Base-by-base conservation (phyloP, 176 grass and related monocot genomes). In the Bromus sterilis region DNA sequence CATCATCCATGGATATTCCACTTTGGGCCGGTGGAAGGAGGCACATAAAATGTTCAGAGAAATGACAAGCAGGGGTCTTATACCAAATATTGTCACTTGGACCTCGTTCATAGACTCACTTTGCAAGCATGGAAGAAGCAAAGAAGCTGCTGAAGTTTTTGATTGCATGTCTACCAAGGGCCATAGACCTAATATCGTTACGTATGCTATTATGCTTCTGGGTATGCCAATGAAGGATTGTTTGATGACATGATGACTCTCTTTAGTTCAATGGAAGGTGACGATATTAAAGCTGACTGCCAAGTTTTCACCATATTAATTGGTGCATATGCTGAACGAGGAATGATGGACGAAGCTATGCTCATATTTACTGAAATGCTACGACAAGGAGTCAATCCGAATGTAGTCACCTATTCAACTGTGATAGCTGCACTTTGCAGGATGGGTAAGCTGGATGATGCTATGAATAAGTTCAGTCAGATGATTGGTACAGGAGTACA, bases 371-470 rank as follows among this genome's bases (percentile, higher is more conserved):
- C 16, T 14, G 3, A 69, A 69, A 69, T 69, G 66, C 66, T 21
- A 4, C 36, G 20, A 69, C 36, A 42, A 42, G 66, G 66, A 26
- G 36, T 70, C 11, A 69, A 35, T 69, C 66, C 66, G 0, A 2
- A 40, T 41, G 35, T 39, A 23, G 1, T 24, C 21, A 41, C 66
- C 10, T 69, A 69, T 25, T 69, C 33, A 41, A 41, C 36, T 70
- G 1, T 70, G 42, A 42, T 70, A 42, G 37, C 66, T 42, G 66
- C 66, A 70, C n/a, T 26, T 42, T 70, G 66, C 11, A 42, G 66
- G 42, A 70, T 70, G 21, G 66, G 66, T 37, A 70, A 23, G 66
- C n/a, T 70, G 66, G 12, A n/a, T 70, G n/a, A 71, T 71, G 67
- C 67, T 9, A 71, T 71, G 37, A 39, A 71, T 0, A 71, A 43